Base-by-base conservation (phyloP, 805 yeast species). In the Cyberlindnera galapagoensis region DNA sequence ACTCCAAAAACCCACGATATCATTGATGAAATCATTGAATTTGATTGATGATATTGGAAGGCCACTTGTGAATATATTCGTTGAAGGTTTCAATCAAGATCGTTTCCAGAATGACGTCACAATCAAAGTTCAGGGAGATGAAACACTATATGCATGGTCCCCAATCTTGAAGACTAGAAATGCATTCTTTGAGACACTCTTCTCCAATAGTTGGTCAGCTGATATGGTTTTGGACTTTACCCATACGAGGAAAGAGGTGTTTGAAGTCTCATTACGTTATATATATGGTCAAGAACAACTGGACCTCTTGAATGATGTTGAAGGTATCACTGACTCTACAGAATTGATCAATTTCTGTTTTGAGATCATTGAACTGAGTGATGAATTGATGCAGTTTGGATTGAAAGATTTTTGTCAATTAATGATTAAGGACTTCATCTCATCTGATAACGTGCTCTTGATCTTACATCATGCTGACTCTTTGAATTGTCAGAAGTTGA, bases 351-450 rank as follows among this genome's bases (percentile, higher is more conserved):
- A 71, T 35, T 49, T 62, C 24, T 57, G 75, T 4, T 57, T 87
- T 16, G 83, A 75, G 9, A 48, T 82, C 21, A 61, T 83, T 34
- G 76, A 71, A 32, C 52, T 74, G 4, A 57, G 82, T 4, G 88
- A 84, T 48, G 79, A 77, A 43, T 52, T 86, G 7, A 52, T 82
- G 42, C 46, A 84, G 19, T 64, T 68, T 20, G 75, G 71, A 10
- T 59, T 85, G 26, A 76, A 76, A 37, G 68, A 71, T 26, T 56
- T 74, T 21, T 70, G 85, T 31, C 87, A 87, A 47, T 51, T 73
- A 22, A 67, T 67, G 24, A 55, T 82, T 13, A 69, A 72, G 35
- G 78, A 73, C 38, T 70, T 71, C 26, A 67, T 80, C 13, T 56
- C 52, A 15, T 56, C 74, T 9, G 82, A 80, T 13, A 82, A 81